phyloP scores from a whole-genome alignment of 2,329 filamentous ascomycete species.

The Paecilomyces variotii region DNA sequence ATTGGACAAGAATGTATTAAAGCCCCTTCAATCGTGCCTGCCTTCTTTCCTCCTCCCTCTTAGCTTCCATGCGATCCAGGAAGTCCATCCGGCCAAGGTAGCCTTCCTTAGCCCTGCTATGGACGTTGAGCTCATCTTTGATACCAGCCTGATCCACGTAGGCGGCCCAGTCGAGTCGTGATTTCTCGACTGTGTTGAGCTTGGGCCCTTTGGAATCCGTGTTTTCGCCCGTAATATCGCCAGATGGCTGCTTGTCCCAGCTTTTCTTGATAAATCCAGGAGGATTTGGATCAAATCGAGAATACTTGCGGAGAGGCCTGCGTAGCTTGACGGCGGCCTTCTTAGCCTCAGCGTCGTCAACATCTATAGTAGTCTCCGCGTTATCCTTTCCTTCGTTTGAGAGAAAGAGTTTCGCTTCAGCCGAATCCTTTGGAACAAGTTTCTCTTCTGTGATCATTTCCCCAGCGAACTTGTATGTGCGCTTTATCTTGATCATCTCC shows the following conservation, averaged over 20 bases:
- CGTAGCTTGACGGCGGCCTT: constrained; percentile 20
- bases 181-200: constrained; percentile 60
- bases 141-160: constrained; percentile 56
- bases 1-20: constrained; percentile 7
- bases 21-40: constrained; percentile 41
- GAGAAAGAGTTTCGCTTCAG: constrained; percentile 48
- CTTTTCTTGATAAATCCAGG: constrained; percentile 35
- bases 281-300: constrained; percentile 41
- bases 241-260: constrained; percentile 32
- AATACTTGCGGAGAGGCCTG: constrained; percentile 35
- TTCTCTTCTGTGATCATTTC: constrained; percentile 48
- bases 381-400: constrained; percentile 33
- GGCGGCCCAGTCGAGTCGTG: constrained; percentile 56
- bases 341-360: constrained; percentile 11
- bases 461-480: constrained; percentile 51
- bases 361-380: constrained; percentile 16
- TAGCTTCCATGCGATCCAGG: constrained; percentile 49
- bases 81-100: constrained; percentile 58
- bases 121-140: constrained; percentile 52
- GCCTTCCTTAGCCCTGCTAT: constrained; percentile 54
- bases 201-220: constrained; percentile 44
- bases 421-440: constrained; percentile 44
- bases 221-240: constrained; percentile 19
- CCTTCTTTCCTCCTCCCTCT: constrained; percentile 48
- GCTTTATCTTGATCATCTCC: constrained; percentile 47